Evolutionary conservation across 345 rosid species (phyloP).

Genomic region (Raphanus sativus): DNA sequence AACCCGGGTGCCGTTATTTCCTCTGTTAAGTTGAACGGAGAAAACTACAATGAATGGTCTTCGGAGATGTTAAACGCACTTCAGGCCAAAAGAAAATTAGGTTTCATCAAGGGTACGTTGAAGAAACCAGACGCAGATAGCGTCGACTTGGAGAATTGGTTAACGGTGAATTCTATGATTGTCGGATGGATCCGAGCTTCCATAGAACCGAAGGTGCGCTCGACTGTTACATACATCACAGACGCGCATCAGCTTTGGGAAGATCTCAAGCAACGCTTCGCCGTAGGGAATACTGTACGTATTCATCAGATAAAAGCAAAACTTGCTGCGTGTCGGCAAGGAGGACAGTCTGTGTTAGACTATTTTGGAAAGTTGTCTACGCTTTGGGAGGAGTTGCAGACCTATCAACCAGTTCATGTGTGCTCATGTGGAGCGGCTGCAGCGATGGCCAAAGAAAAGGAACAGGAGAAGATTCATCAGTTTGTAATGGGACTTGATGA

Average conservation of each 20-base stretch:
- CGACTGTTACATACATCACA: background rate
- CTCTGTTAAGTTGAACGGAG: background rate
- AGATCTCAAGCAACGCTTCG: background rate
- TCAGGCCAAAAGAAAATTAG: background rate
- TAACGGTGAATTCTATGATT: background rate
- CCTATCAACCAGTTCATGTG: background rate
- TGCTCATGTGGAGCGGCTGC: background rate
- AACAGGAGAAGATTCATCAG: background rate
- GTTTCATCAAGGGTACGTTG: background rate
- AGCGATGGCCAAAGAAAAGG: background rate
- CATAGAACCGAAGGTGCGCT: background rate
- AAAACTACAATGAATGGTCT: background rate
- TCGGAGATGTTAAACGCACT: background rate
- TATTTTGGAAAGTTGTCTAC: background rate
- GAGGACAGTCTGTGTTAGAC: background rate
- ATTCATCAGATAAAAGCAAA: background rate
- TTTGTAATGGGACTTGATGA: background rate
- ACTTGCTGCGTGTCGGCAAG: background rate
- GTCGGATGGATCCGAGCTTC: background rate
- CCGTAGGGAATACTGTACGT: background rate
- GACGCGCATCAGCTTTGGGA: background rate
- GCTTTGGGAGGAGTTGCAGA: background rate
- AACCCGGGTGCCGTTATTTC: background rate
- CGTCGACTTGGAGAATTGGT: background rate
- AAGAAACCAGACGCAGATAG: background rate